Evolutionary conservation across 169 alveolate species (phyloP).

Genomic region (Babesia caballi): DNA sequence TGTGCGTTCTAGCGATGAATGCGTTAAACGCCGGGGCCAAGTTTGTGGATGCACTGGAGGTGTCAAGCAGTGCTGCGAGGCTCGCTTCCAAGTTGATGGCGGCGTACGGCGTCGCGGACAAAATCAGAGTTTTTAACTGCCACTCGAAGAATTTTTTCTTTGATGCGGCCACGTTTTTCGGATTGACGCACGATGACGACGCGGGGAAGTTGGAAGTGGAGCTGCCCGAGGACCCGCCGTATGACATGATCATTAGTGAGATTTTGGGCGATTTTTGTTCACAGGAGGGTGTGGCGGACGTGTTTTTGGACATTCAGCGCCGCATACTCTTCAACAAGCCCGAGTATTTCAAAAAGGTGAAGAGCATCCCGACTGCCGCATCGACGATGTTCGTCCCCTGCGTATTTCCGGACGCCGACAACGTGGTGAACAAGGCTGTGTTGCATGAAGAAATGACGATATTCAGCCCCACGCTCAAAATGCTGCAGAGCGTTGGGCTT

Average conservation of each 20-base stretch:
- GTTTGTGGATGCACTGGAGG: conserved; percentile 82
- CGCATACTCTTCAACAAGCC: conserved; percentile 67
- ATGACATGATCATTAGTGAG: conserved; percentile 82
- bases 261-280: conserved; percentile 84
- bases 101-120: conserved; percentile 73
- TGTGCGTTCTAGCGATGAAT: conserved; percentile 79
- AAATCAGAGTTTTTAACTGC: conserved; percentile 69
- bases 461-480: conserved; percentile 72
- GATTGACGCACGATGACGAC: conserved; percentile 6
- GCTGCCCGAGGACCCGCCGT: conserved; percentile 58
- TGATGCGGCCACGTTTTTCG: conserved; percentile 22
- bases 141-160: conserved; percentile 72
- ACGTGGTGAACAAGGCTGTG: conserved; percentile 70
- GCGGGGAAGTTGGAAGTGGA: conserved; percentile 2
- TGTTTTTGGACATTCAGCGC: conserved; percentile 77
- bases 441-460: conserved; percentile 77
- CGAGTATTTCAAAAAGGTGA: conserved; percentile 63
- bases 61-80: conserved; percentile 74
- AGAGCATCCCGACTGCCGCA: conserved; percentile 78
- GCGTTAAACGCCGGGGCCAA: conserved; percentile 83
- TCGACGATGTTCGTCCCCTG: conserved; percentile 77
- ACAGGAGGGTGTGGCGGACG: conserved; percentile 85
- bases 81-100: conserved; percentile 76
- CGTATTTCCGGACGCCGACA: conserved; percentile 75
- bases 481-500: conserved; percentile 75